These are phyloP conservation scores for Botryotinia convoluta DNA, from an alignment of 2,329 filamentous ascomycete species.

Conservation along the genomic window DNA sequence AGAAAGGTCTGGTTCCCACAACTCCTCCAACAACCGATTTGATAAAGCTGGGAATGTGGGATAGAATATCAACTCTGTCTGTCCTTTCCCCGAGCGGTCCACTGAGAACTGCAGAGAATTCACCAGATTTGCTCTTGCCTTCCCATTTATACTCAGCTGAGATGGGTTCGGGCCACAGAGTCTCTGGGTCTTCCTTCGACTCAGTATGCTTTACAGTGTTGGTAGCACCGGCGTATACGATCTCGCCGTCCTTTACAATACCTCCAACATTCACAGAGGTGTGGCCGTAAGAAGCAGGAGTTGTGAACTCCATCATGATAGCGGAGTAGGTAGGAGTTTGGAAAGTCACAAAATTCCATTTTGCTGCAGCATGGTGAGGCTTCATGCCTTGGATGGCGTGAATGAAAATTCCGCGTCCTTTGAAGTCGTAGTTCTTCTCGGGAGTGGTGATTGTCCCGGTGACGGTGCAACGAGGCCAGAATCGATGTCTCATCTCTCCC, in stretches of 20 bases:
- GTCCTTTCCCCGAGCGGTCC: constrained; percentile 65
- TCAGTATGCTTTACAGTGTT: constrained; percentile 69
- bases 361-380: constrained; percentile 88
- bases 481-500: constrained; percentile 87
- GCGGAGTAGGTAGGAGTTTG: constrained; percentile 85
- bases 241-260: constrained; percentile 75
- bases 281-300: constrained; percentile 85
- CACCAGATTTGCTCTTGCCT: constrained; percentile 73
- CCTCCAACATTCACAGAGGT: constrained; percentile 81
- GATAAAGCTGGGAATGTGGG: constrained; percentile 90
- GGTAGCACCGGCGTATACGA: constrained; percentile 68
- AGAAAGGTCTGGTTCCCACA: constrained; percentile 94
- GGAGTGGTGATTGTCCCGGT: constrained; percentile 84
- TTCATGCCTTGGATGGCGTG: constrained; percentile 98
- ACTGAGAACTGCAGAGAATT: constrained; percentile 68
- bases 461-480: constrained; percentile 85
- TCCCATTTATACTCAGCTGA: constrained; percentile 73
- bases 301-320: constrained; percentile 93
- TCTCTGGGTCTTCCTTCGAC: constrained; percentile 69
- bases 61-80: constrained; percentile 93
- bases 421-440: constrained; percentile 77
- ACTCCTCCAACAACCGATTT: constrained; percentile 89
- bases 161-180: constrained; percentile 85
- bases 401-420: constrained; percentile 74
- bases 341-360: constrained; percentile 93